Conservation (phyloP, 306 rosid genomes). For the Lithocarpus polystachyus region DNA sequence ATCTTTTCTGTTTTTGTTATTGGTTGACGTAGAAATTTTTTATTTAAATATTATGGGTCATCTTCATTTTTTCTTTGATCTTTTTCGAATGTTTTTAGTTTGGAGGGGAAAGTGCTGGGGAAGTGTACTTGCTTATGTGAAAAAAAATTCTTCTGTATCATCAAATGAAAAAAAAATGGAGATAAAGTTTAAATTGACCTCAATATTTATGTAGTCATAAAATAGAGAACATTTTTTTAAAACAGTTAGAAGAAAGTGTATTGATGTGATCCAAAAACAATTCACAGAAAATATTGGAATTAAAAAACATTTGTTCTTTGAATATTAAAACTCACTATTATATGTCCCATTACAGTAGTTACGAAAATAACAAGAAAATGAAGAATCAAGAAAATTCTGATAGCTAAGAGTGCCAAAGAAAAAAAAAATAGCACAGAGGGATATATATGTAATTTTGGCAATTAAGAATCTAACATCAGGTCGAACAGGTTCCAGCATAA, state of each 20-base stretch:
- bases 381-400: background rate
- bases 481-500: constrained; percentile 13
- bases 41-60: background rate
- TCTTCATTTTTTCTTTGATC: background rate
- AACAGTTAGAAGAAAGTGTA: background rate
- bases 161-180: no score
- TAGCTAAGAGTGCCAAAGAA: background rate
- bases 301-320: background rate
- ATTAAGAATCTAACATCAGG: constrained; percentile 7
- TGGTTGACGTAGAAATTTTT: background rate
- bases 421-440: constrained; percentile 20
- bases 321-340: background rate
- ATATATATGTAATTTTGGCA: constrained; percentile 33
- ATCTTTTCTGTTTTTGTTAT: background rate
- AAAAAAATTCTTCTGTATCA: no score
- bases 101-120: background rate
- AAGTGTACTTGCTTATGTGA: background rate
- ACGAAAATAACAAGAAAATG: background rate
- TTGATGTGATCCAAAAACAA: background rate
- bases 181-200: background rate
- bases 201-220: background rate
- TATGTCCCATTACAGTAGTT: background rate
- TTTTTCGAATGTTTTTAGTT: background rate
- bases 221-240: background rate
- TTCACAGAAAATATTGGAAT: background rate